Conservation (phyloP, 352 stramenopile species). For the Phytopythium aichiense region DNA sequence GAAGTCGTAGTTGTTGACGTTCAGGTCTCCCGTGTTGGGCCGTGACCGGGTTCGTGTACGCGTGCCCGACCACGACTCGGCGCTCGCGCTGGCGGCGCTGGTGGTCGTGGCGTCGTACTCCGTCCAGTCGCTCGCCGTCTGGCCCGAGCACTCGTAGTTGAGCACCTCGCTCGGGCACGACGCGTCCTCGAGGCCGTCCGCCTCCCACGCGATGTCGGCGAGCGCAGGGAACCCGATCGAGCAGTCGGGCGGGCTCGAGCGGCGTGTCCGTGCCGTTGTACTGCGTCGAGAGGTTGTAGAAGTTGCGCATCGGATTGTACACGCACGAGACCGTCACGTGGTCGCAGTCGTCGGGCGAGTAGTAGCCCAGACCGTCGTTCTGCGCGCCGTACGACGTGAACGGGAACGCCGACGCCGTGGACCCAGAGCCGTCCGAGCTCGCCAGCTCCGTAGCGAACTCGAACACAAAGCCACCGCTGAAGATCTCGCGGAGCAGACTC, state of each 20-base stretch:
- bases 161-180: conserved; percentile 27
- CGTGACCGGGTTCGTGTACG: too few relatives aligned
- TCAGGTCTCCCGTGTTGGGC: conserved; percentile 53
- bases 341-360: conserved; percentile 64
- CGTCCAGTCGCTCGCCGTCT: conserved; percentile 46
- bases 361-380: conserved; percentile 89
- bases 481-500: conserved; percentile 39
- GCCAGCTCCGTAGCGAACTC: conserved; percentile 77
- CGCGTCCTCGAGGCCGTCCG: conserved; percentile 20
- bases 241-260: conserved; percentile 18
- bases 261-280: conserved; percentile 43
- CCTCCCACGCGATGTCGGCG: conserved; percentile 24
- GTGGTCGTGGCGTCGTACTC: conserved; percentile 25
- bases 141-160: conserved; percentile 39
- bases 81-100: conserved; percentile 22
- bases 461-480: conserved; percentile 72
- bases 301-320: conserved; percentile 80
- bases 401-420: conserved; percentile 40
- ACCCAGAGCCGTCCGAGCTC: conserved; percentile 27
- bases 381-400: conserved; percentile 69
- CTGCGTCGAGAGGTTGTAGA: conserved; percentile 45
- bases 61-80: too few relatives aligned
- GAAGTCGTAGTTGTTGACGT: conserved; percentile 78
- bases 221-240: conserved; percentile 26
- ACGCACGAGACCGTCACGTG: conserved; percentile 41